phyloP scores from a whole-genome alignment of 1,284 basidiomycete genomes.

The Nidula niveotomentosa region DNA sequence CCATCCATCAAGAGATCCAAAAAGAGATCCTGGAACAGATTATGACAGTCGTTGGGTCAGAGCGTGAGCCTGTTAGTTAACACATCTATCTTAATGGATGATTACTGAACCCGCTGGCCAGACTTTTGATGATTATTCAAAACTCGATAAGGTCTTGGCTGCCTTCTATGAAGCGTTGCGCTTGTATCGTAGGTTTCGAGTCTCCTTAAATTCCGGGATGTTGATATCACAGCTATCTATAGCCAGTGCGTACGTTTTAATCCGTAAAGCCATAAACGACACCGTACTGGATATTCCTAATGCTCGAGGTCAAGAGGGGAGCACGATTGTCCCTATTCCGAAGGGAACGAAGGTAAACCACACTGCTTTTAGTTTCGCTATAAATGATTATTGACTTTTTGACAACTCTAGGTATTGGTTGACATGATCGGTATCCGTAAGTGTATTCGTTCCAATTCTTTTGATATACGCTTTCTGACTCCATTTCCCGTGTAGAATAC shows the following conservation, averaged over 20 bases:
- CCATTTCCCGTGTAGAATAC: slow-evolving; percentile 20
- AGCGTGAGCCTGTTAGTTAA: slow-evolving; percentile 36
- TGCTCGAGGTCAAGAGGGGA: slow-evolving; percentile 24
- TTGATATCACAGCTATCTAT: neutral
- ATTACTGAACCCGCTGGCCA: slow-evolving; percentile 11
- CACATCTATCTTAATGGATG: neutral
- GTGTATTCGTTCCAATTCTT: slow-evolving; percentile 16
- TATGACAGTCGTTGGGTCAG: slow-evolving; percentile 34
- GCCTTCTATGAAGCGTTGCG: slow-evolving; percentile 45
- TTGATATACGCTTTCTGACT: neutral
- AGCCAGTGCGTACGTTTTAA: slow-evolving; percentile 28
- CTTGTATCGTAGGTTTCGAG: slow-evolving; percentile 39
- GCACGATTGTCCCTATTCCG: slow-evolving; percentile 18
- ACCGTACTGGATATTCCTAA: slow-evolving; percentile 27
- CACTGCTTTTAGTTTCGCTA: neutral
- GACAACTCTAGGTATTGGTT: slow-evolving; percentile 29
- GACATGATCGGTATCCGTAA: slow-evolving; percentile 53
- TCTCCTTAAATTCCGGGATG: neutral
- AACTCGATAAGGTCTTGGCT: slow-evolving; percentile 43
- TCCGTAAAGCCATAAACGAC: slow-evolving; percentile 28
- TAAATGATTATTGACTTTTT: neutral
- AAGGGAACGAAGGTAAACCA: slow-evolving; percentile 23
- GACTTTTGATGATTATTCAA: slow-evolving; percentile 42
- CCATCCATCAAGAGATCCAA: slow-evolving; percentile 42
- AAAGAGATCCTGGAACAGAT: slow-evolving; percentile 47